These are phyloP conservation scores for Mucor mucedo DNA, from an alignment of 371 early-diverging fungal species.

Conservation along the genomic window DNA sequence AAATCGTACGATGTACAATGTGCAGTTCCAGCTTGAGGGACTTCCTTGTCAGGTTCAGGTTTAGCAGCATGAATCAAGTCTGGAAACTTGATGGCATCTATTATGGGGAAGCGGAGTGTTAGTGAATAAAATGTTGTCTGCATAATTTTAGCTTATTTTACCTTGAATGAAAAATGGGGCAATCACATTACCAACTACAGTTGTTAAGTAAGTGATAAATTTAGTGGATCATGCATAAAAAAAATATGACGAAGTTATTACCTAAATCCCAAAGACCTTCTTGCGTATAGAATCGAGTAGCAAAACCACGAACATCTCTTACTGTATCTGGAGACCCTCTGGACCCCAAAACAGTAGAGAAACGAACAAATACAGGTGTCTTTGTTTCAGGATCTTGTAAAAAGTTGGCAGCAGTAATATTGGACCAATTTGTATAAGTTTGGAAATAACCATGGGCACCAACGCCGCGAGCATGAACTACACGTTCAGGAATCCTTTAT, in stretches of 20 bases:
- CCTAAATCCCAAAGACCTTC: slow-evolving; percentile 59
- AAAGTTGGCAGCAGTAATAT: slow-evolving; percentile 52
- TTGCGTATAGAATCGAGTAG: slow-evolving; percentile 65
- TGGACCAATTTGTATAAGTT: slow-evolving; percentile 45
- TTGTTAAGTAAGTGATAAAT: too few relatives aligned
- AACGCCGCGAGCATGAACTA: slow-evolving; percentile 60
- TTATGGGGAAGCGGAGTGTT: too few relatives aligned
- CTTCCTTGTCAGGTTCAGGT: slow-evolving; percentile 53
- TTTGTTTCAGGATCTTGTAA: slow-evolving; percentile 38
- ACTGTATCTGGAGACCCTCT: slow-evolving; percentile 59
- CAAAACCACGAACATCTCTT: slow-evolving; percentile 64
- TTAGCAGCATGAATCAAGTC: slow-evolving; percentile 59
- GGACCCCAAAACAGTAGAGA: slow-evolving; percentile 60
- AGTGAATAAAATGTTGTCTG: too few relatives aligned
- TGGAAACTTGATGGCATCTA: slow-evolving; percentile 56
- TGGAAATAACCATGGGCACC: slow-evolving; percentile 64
- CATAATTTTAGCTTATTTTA: neutral
- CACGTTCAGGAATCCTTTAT: slow-evolving; percentile 58
- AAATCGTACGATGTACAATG: slow-evolving; percentile 61
- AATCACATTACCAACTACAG: slow-evolving; percentile 49
- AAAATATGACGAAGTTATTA: neutral
- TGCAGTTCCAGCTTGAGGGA: slow-evolving; percentile 55
- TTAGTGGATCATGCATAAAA: too few relatives aligned
- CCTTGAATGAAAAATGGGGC: slow-evolving; percentile 56
- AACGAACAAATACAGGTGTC: slow-evolving; percentile 64